Evolutionary conservation across 352 stramenopile species (phyloP).

Genomic region (Thalassiosira gravida): DNA sequence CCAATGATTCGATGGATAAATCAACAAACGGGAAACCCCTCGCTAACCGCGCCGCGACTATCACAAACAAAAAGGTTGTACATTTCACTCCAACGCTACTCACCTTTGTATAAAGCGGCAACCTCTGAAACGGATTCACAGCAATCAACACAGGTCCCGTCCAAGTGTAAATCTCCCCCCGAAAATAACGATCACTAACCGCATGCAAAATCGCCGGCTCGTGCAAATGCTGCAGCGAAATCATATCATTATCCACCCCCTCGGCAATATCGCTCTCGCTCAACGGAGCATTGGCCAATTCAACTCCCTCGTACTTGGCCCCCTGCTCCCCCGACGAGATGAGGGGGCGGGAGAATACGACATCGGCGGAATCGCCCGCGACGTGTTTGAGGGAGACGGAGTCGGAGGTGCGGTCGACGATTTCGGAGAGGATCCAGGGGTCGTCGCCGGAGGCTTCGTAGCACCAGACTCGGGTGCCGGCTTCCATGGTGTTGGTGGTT

Average conservation of each 20-base stretch:
- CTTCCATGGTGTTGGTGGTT: too few relatives aligned
- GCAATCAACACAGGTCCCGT: constrained; percentile 86
- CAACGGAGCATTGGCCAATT: constrained; percentile 79
- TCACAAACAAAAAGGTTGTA: too few relatives aligned
- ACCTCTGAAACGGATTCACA: constrained; percentile 85
- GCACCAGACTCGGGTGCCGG: constrained; percentile 77
- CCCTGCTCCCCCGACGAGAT: constrained; percentile 14
- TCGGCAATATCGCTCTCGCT: constrained; percentile 69
- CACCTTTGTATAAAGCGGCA: constrained; percentile 84
- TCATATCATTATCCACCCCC: constrained; percentile 69
- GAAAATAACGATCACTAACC: constrained; percentile 82
- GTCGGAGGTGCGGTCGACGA: constrained; percentile 57
- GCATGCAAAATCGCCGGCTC: constrained; percentile 85
- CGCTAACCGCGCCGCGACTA: too few relatives aligned
- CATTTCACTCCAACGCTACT: too few relatives aligned
- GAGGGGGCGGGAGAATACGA: constrained; percentile 29
- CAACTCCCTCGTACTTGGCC: constrained; percentile 81
- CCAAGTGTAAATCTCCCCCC: constrained; percentile 87
- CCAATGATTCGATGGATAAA: too few relatives aligned
- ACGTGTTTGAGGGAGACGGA: constrained; percentile 66
- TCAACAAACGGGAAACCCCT: too few relatives aligned
- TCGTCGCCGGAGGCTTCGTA: constrained; percentile 71
- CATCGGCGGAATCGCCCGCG: constrained; percentile 39
- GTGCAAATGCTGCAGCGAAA: constrained; percentile 79
- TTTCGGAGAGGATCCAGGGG: constrained; percentile 82